phyloP scores from a whole-genome alignment of 257 asterid species.

The Solanum lignicaule region DNA sequence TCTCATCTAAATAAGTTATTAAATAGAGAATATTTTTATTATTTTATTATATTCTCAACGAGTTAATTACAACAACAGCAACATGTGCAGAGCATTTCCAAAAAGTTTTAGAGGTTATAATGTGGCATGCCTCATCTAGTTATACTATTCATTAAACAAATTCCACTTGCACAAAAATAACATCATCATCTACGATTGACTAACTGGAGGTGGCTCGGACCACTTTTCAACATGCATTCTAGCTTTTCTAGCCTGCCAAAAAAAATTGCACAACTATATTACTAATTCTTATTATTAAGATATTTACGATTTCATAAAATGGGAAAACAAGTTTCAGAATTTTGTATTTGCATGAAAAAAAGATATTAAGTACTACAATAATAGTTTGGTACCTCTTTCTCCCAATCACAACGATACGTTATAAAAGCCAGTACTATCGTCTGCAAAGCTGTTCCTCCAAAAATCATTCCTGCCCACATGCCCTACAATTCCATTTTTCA shows the following conservation, averaged over 20 bases:
- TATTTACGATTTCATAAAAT: not conserved
- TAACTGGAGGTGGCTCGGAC: not conserved
- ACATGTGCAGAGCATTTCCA: no score
- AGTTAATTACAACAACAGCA: no score
- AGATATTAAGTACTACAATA: not conserved
- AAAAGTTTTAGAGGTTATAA: no score
- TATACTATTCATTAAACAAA: no score
- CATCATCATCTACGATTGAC: not conserved
- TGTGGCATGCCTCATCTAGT: no score
- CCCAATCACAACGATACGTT: slow-evolving; percentile 32
- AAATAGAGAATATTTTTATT: no score
- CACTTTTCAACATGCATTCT: not conserved
- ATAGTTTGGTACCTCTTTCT: slow-evolving; percentile 26
- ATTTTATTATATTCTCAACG: no score
- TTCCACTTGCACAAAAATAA: not conserved
- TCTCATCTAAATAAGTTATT: no score
- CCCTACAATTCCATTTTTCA: slow-evolving; percentile 16
- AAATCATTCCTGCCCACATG: slow-evolving; percentile 48
- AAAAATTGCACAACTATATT: not conserved
- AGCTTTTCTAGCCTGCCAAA: not conserved
- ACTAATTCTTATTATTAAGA: not conserved
- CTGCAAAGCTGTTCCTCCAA: slow-evolving; percentile 45
- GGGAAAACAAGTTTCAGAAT: not conserved
- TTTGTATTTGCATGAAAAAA: not conserved
- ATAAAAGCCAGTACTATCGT: slow-evolving; percentile 21